Conservation (phyloP, 2,329 filamentous ascomycete genomes). For the Fusarium globosum region DNA sequence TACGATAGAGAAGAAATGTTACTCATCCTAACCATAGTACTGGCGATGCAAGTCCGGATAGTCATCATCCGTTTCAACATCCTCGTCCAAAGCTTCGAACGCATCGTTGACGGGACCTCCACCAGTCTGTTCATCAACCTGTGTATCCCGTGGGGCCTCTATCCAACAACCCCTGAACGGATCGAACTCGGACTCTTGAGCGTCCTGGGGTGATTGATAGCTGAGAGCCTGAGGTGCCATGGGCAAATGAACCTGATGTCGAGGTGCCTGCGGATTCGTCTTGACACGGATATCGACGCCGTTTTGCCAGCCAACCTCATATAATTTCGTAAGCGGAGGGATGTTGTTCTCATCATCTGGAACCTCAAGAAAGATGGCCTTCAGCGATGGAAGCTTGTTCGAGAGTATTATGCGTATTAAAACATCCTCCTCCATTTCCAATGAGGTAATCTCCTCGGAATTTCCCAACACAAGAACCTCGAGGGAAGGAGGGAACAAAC, state of each 20-base stretch:
- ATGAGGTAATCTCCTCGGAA: fast-evolving
- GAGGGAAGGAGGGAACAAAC: neutral
- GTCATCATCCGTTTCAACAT: neutral
- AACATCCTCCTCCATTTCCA: neutral
- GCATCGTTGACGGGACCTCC: neutral
- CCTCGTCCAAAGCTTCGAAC: neutral
- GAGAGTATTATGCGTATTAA: neutral
- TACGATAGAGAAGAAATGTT: fast-evolving
- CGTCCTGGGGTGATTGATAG: neutral
- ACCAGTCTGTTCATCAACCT: neutral
- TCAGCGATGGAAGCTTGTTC: neutral
- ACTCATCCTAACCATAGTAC: neutral
- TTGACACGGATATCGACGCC: neutral
- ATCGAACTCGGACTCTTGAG: neutral
- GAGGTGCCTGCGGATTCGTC: neutral
- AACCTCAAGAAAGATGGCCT: neutral
- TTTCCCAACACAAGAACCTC: neutral
- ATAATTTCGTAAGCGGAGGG: neutral
- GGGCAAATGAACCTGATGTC: neutral
- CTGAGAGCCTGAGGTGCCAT: neutral
- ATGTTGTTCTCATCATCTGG: neutral
- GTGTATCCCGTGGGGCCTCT: no score
- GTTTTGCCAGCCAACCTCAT: neutral
- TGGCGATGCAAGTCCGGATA: neutral
- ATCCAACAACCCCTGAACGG: neutral